phyloP scores from a whole-genome alignment of 73 alveolate species.

The Paramecium sexaurelia region DNA sequence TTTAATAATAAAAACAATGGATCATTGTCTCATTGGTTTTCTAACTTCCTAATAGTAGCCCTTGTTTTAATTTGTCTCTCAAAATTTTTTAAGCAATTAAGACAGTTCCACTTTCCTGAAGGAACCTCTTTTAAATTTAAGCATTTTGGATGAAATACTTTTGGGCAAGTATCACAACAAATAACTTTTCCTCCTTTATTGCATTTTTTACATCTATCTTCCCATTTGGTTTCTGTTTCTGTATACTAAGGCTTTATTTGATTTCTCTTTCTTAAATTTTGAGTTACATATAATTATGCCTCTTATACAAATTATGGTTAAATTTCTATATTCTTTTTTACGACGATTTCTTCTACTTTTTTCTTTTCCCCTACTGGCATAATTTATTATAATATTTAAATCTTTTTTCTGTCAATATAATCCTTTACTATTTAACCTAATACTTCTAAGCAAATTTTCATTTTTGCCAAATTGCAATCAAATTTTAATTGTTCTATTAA shows the following conservation, averaged over 20 bases:
- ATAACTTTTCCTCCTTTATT: conserved; percentile 60
- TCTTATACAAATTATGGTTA: background rate
- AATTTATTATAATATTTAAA: background rate
- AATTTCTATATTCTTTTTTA: background rate
- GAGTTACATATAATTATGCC: background rate
- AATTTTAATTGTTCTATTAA: background rate
- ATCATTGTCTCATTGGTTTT: conserved; percentile 53
- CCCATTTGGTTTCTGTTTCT: conserved; percentile 55
- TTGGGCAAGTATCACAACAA: conserved; percentile 69
- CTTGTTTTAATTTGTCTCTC: conserved; percentile 50
- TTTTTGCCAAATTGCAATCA: background rate
- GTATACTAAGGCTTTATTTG: background rate
- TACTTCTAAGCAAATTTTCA: conserved; percentile 30
- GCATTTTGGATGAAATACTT: conserved; percentile 67
- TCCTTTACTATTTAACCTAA: conserved; percentile 51
- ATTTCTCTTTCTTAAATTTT: conserved; percentile 11
- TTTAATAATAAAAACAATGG: conserved; percentile 41
- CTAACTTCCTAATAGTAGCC: conserved; percentile 35
- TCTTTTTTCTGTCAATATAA: conserved; percentile 51
- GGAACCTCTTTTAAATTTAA: conserved; percentile 62
- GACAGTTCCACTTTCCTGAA: conserved; percentile 58
- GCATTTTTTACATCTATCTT: conserved; percentile 62
- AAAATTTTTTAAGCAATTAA: conserved; percentile 24
- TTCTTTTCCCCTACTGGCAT: background rate
- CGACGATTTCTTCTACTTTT: background rate